A percentile compares a stretch with the other conserved stretches of the same genome.
Evolutionary conservation across 495 filamentous ascomycete genomes (phyloP).

Genomic region (Parmelia sp.): DNA sequence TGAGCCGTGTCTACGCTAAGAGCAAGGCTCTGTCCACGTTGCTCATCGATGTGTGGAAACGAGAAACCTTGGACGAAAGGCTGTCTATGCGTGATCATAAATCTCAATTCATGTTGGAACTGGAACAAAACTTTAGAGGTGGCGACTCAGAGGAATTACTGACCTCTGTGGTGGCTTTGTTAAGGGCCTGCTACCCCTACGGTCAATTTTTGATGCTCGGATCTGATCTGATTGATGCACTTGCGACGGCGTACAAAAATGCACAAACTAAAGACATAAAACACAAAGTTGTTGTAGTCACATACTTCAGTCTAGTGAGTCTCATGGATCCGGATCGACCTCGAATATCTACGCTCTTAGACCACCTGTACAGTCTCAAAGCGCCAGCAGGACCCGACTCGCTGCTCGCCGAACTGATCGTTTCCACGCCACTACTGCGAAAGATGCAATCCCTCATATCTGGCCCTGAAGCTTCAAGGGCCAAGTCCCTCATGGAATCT

Average conservation of each 20-base stretch:
- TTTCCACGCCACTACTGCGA: slow-evolving; percentile 47
- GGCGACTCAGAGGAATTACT: slow-evolving; percentile 34
- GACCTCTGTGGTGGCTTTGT: slow-evolving; percentile 41
- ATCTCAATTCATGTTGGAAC: slow-evolving; percentile 35
- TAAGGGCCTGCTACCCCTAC: slow-evolving; percentile 45
- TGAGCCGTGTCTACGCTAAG: slow-evolving; percentile 50
- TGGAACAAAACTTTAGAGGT: slow-evolving; percentile 19
- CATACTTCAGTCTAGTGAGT: slow-evolving; percentile 65
- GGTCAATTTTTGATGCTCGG: slow-evolving; percentile 66
- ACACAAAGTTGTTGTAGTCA: slow-evolving; percentile 57
- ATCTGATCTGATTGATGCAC: slow-evolving; percentile 75
- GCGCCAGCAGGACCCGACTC: slow-evolving; percentile 50
- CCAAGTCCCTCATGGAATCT: slow-evolving; percentile 50
- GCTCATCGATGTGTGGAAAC: slow-evolving; percentile 42
- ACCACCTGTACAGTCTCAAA: slow-evolving; percentile 78
- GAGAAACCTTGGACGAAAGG: slow-evolving; percentile 36
- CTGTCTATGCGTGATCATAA: slow-evolving; percentile 45
- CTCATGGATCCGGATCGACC: slow-evolving; percentile 58
- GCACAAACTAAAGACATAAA: slow-evolving; percentile 45
- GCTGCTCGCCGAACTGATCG: slow-evolving; percentile 52
- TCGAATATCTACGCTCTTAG: slow-evolving; percentile 64
- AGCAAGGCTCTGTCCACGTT: slow-evolving; percentile 40
- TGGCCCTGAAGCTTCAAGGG: slow-evolving; percentile 39
- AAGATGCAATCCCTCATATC: slow-evolving; percentile 36
- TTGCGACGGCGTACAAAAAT: slow-evolving; percentile 58